phyloP scores from a whole-genome alignment of 495 filamentous ascomycete species.

The Hypoxylon subgilvum region DNA sequence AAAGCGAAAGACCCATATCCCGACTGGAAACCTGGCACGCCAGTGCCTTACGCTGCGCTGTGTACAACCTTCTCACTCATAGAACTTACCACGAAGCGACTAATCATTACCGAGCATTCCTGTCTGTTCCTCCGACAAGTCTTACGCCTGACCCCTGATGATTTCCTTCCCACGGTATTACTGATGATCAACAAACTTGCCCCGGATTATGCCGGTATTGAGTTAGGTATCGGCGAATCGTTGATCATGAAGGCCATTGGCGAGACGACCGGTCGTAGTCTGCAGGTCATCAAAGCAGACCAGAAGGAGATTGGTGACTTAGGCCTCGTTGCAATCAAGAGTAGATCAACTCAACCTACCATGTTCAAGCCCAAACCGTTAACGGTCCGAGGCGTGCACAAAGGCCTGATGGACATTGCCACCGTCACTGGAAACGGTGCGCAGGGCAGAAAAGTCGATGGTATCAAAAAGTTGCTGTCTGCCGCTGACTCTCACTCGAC shows the following conservation, averaged over 20 bases:
- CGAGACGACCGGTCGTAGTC: constrained; percentile 86
- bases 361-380: constrained; percentile 97
- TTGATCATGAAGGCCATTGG: constrained; percentile 98
- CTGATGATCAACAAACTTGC: constrained; percentile 98
- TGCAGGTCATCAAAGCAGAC: constrained; percentile 87
- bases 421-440: constrained; percentile 84
- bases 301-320: constrained; percentile 96
- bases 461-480: constrained; percentile 92
- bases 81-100: constrained; percentile 88
- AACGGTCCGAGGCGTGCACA: constrained; percentile 84
- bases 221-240: constrained; percentile 95
- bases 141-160: constrained; percentile 83
- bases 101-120: constrained; percentile 85
- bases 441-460: constrained; percentile 87
- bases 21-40: constrained; percentile 87
- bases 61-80: constrained; percentile 93
- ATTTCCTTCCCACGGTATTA: constrained; percentile 83
- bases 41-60: constrained; percentile 92
- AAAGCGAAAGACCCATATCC: constrained; percentile 81
- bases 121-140: constrained; percentile 92
- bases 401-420: constrained; percentile 87
- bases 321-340: constrained; percentile 92
- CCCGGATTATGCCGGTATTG: constrained; percentile 93
- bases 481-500: constrained; percentile 74
- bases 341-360: constrained; percentile 87